Evolutionary conservation across 2,329 filamentous ascomycete genomes (phyloP), one percentile per base, ranked within the genome.

Genomic region (Diaporthe capsici): DNA sequence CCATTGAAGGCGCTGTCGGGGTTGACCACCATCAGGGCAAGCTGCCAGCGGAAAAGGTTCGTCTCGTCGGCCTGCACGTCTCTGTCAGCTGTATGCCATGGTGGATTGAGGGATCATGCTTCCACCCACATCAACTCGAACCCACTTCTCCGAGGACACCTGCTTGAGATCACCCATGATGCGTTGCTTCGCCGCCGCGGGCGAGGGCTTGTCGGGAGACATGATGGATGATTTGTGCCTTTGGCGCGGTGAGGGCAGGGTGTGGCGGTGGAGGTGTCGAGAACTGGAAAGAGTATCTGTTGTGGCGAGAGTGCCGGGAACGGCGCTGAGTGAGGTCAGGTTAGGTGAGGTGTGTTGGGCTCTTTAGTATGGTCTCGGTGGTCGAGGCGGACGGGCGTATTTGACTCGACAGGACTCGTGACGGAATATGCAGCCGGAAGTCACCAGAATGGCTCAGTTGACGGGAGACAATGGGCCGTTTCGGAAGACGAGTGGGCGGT

Each of bases 1-100:
- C 96, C 96, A 81, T 98, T 93, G 88, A 97, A 98, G 78, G 94
- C 89, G 77, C 95, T 98, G 80, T 98, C 96, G 0, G 94, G 91
- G 84, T 98, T 98, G 81, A 98, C 91, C 51, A 98, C 95, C 86
- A 98, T 96, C 75, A 99, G 91, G 4, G 94, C 96, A 65, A 98
- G 88, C 76, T 91, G 92, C 96, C 97, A 98, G 78, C 92, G 90
- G 82, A 97, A 93, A 77, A 98, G 92, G 83, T 97, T 95, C n/a
- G 92, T 90, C 80, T 95, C 91, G 78, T 95, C 90, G 49, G 95
- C 88, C 91, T 97, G 80, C 81, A 72, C 67, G 8, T 31, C 73
- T 53, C 25, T 22, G 65, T 70, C 63, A 65, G 71, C 20, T 55
- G 53, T 75, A 72, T 74, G 34, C 68, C 49, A 77, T 63, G 47